Percentiles rank a stretch among this genome's conserved stretches.
phyloP scores from a whole-genome alignment of 2,329 filamentous ascomycete species.

The Aschersonia sp. region DNA sequence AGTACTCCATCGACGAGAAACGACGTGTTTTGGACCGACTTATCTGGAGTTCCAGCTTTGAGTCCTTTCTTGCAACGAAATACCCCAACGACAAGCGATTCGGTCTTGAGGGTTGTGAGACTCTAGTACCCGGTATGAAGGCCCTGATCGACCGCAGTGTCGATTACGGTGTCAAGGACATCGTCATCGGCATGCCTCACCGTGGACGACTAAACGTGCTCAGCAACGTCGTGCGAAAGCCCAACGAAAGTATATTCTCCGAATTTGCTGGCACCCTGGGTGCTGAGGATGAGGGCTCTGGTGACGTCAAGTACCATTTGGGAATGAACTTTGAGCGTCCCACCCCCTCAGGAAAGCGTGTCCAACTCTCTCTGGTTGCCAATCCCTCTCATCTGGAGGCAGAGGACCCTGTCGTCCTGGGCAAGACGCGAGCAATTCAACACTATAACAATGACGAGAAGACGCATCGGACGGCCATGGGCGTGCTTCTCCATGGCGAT shows the following conservation, averaged over 20 bases:
- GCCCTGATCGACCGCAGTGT: conserved; percentile 96
- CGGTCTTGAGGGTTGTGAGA: conserved; percentile 93
- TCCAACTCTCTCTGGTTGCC: conserved; percentile 96
- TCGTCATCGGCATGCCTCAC: conserved; percentile 98
- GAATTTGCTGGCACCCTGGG: conserved; percentile 85
- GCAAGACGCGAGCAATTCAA: conserved; percentile 94
- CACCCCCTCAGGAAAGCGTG: conserved; percentile 94
- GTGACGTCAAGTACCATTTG: conserved; percentile 98
- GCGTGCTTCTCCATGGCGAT: conserved; percentile 90
- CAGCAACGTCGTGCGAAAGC: conserved; percentile 96
- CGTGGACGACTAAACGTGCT: conserved; percentile 96
- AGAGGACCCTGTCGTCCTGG: conserved; percentile 92
- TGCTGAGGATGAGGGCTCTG: conserved; percentile 87
- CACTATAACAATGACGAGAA: conserved; percentile 98
- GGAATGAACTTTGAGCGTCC: conserved; percentile 99
- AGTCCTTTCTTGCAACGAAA: conserved; percentile 88
- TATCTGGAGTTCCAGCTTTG: conserved; percentile 98
- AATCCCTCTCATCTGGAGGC: conserved; percentile 98
- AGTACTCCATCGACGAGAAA: conserved; percentile 97
- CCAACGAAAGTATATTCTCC: conserved; percentile 98
- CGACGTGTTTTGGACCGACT: conserved; percentile 90
- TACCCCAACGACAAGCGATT: conserved; percentile 99
- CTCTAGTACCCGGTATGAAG: conserved; percentile 97
- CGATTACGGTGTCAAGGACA: conserved; percentile 97
- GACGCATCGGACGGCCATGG: conserved; percentile 81